phyloP scores from a whole-genome alignment of 306 rosid genomes.

The Pterocarpus macrocarpus region DNA sequence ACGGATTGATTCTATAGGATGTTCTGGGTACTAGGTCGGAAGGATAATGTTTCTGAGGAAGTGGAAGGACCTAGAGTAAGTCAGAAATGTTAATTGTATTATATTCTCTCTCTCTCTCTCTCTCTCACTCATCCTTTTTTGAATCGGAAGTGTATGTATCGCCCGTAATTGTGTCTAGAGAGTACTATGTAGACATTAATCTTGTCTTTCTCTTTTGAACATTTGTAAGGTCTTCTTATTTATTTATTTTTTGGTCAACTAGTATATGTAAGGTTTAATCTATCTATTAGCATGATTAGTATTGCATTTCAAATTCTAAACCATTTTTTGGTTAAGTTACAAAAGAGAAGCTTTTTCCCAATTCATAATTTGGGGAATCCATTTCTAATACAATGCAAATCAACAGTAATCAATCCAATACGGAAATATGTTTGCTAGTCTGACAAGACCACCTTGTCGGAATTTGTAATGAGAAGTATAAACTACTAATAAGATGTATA shows the following conservation, averaged over 20 bases:
- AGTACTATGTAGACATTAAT: conserved; percentile 1
- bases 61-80: conserved; percentile 10
- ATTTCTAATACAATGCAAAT: conserved; percentile 12
- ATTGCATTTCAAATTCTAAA: no score
- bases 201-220: not conserved
- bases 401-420: not conserved
- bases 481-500: not conserved
- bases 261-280: not conserved
- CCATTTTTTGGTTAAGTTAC: no score
- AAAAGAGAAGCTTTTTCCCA: no score
- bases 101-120: conserved; percentile 29
- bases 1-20: conserved; percentile 32
- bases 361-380: no score
- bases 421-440: not conserved
- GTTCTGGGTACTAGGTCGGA: conserved; percentile 33
- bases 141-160: conserved; percentile 27
- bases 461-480: not conserved
- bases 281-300: no score
- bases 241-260: not conserved
- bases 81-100: conserved; percentile 47
- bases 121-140: not conserved
- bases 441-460: not conserved
- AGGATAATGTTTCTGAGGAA: conserved; percentile 11
- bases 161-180: conserved; percentile 8
- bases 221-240: not conserved